Percentiles rank a stretch among this genome's conserved stretches.
Conservation (phyloP, 441 rosid species). For the Gossypium davidsonii region DNA sequence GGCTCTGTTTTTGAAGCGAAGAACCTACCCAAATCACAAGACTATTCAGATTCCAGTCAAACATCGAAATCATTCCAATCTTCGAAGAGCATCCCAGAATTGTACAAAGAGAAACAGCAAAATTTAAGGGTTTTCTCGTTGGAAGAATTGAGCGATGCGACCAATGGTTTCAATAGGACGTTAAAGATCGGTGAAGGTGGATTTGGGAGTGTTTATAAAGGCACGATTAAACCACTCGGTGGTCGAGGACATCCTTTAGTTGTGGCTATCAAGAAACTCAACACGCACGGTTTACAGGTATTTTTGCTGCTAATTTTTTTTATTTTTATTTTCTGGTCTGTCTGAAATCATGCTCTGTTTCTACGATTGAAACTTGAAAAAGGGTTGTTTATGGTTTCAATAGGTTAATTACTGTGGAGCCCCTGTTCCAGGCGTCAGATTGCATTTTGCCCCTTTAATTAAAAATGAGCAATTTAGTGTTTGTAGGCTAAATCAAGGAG, state of each 20-base stretch:
- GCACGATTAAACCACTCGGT: conserved; percentile 21
- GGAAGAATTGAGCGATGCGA: conserved; percentile 32
- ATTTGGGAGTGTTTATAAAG: conserved; percentile 42
- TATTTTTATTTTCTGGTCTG: not conserved
- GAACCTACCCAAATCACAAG: not conserved
- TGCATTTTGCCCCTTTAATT: too few relatives aligned
- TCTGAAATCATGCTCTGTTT: not conserved
- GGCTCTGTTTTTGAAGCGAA: conserved; percentile 23
- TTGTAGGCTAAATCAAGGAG: too few relatives aligned
- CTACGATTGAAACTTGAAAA: too few relatives aligned
- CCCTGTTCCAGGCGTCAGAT: too few relatives aligned
- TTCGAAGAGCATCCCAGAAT: conserved; percentile 31
- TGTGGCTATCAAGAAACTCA: conserved; percentile 43
- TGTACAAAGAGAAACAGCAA: conserved; percentile 38
- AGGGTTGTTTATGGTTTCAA: not conserved
- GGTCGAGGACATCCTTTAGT: conserved; percentile 17
- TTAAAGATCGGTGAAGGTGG: conserved; percentile 42
- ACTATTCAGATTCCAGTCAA: conserved; percentile 13
- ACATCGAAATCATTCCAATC: conserved; percentile 28
- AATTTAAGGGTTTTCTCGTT: conserved; percentile 27
- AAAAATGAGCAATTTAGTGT: too few relatives aligned
- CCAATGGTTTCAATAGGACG: conserved; percentile 27
- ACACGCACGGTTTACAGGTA: conserved; percentile 37
- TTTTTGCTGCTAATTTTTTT: not conserved
- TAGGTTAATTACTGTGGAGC: too few relatives aligned